phyloP scores from a whole-genome alignment of 2,329 filamentous ascomycete species.

The Fusarium xylarioides region DNA sequence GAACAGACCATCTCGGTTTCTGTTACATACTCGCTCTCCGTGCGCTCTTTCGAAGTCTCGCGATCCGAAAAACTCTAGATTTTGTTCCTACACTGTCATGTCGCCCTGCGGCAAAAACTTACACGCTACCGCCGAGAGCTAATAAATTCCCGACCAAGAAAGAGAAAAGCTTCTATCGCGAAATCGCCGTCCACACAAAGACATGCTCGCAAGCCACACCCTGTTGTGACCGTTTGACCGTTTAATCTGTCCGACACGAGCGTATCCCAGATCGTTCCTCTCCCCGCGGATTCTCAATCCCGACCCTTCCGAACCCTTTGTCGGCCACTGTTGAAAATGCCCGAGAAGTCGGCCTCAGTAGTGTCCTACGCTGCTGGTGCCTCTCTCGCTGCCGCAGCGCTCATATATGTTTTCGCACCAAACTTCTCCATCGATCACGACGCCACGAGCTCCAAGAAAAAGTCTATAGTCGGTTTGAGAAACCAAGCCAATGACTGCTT shows the following conservation, averaged over 20 bases:
- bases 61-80: background rate
- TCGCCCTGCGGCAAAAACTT: background rate
- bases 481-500: constrained; percentile 97
- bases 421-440: constrained; percentile 94
- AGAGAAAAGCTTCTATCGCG: constrained; percentile 1
- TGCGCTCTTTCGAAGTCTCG: constrained; percentile 6
- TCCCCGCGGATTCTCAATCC: constrained; percentile 6
- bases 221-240: constrained; percentile 37
- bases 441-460: constrained; percentile 73
- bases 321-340: constrained; percentile 44
- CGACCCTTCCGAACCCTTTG: constrained; percentile 36
- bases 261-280: background rate
- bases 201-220: constrained; percentile 36
- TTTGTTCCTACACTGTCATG: constrained; percentile 5
- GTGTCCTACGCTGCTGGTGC: constrained; percentile 95
- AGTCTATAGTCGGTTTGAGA: constrained; percentile 84
- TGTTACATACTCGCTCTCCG: constrained; percentile 13
- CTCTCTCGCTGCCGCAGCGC: constrained; percentile 90
- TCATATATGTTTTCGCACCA: constrained; percentile 98
- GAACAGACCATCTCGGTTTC: constrained; percentile 14
- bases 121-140: background rate
- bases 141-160: background rate
- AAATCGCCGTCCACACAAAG: constrained; percentile 23
- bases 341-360: constrained; percentile 50
- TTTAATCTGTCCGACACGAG: constrained; percentile 40